Evolutionary conservation across 306 rosid genomes (phyloP).

Genomic region (Pyrus pyrifolia): DNA sequence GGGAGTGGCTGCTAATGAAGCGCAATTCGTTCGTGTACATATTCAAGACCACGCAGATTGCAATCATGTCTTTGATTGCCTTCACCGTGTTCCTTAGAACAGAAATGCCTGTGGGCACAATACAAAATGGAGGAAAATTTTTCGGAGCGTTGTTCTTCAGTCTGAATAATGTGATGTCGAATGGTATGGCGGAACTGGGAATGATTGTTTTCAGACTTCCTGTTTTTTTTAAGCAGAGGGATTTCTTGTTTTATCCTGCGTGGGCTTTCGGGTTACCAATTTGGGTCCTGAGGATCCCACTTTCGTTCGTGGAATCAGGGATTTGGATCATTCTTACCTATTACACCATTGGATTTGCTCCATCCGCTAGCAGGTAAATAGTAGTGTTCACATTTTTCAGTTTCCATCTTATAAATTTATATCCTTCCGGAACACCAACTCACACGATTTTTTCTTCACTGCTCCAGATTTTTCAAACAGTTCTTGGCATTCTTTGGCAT

Average conservation of each 20-base stretch:
- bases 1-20: conserved; percentile 22
- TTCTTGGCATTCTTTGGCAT: conserved; percentile 67
- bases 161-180: conserved; percentile 60
- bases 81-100: conserved; percentile 64
- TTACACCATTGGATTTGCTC: conserved; percentile 81
- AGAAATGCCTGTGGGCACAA: conserved; percentile 45
- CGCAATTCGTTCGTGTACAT: conserved; percentile 45
- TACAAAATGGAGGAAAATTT: conserved; percentile 43
- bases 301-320: conserved; percentile 57
- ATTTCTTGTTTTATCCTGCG: conserved; percentile 68
- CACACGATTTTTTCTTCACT: not conserved
- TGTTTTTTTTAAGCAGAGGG: conserved; percentile 71
- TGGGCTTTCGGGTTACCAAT: conserved; percentile 78
- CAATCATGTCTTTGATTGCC: conserved; percentile 41
- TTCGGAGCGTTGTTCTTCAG: conserved; percentile 64
- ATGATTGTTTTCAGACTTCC: conserved; percentile 59
- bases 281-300: conserved; percentile 69
- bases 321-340: conserved; percentile 69
- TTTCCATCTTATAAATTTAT: not conserved
- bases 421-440: not conserved
- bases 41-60: conserved; percentile 53
- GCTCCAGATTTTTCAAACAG: conserved; percentile 67
- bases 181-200: conserved; percentile 61
- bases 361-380: conserved; percentile 56
- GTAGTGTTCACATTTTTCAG: not conserved